Base-by-base conservation (phyloP, 768 basidiomycete genomes). In the Termitomyces heimii region DNA sequence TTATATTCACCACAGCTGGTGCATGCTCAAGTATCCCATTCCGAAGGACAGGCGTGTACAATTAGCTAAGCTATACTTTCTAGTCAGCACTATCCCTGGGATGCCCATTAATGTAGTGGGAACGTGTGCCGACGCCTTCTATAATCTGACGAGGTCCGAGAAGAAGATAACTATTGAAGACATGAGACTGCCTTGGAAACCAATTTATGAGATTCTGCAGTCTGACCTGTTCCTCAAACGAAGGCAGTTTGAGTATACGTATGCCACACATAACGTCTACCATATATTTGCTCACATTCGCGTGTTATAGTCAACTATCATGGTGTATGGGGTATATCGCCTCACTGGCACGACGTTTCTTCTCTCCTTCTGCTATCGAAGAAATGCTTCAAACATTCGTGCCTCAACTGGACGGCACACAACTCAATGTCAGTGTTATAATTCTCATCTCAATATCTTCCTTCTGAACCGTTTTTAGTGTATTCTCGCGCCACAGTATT, bases 371-470 rank as follows among this genome's bases (percentile, higher is more conserved):
- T 42, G 87, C 91, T 34, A 86, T 86, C 53, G 84, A 88, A 62
- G 88, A 91, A 63, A 95, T 97, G 92, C 82, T 97, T 31, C 77
- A 86, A n/a, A 85, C 81, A 0, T 93, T 95, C 67, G 73, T 97
- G 10, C 92, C 93, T 5, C 74, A 79, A 53, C 76, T 95, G 34
- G 88, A 92, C 63, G 88, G 87, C 32, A 86, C 83, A 24, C 79
- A 79, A 55, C 71, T 93, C 62, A 84, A 90, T 71, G 88, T 89
- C 59, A 68, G 87, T 53, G 53, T 2, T 26, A 49, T 8, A 20
- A 43, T 37, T n/a, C 9, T 45, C 10, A 46, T 45, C 22, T 52
- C 44, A 26, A 31, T 20, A 26, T 47, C 20, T 42, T 53, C 8
- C 24, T 52, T 39, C 60, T 60, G 20, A 62, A 53, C 63, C 63